Evolutionary conservation across 306 rosid species (phyloP), one percentile per base, ranked within the genome.

Genomic region (Prunus kanzakura): DNA sequence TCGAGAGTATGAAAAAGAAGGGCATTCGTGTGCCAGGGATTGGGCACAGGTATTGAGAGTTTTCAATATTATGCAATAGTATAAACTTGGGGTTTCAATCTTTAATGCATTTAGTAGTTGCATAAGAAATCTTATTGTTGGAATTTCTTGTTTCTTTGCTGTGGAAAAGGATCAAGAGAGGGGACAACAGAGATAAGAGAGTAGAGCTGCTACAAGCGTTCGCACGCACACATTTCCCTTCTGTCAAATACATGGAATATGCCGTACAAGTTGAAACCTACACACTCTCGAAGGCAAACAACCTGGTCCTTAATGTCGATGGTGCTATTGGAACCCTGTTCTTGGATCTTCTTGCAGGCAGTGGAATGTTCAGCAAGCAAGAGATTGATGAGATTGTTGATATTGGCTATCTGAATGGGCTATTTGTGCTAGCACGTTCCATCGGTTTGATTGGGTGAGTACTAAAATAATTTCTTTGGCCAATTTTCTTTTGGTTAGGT

Each of bases 21-120:
- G 99, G 99, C 79, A 91, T 93, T 75, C 98, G 96, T 45, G 99
- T 93, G 82, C 98, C 98, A 63, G 99, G 99, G 86, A 96, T 96
- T 79, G 99, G 99, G 76, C 99, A 96, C 83, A 91, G 99, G 99
- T 96, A 85, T 18, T 45, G 27, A 54, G 20, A 32, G 20, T 69
- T 51, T 66, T 43, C 27, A 32, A 67, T 64, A 20, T 29, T 9
- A n/a, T 75, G 20, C 38, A 51, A 41, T 52, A 23, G 18, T 20
- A 51, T 6, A 27, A 35, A 32, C 76, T 57, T 18, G 43, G 23
- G 30, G 18, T 45, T 38, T 79, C 69, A 50, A 16, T 72, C 60
- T 30, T 61, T 16, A 16, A 25, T 68, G 68, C 70, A 58, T 80
- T 32, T 25, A 66, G 69, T 75, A 60, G 56, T 69, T 68, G 71